Evolutionary conservation across 306 rosid species (phyloP).

Genomic region (Vigna reflexopilosa): DNA sequence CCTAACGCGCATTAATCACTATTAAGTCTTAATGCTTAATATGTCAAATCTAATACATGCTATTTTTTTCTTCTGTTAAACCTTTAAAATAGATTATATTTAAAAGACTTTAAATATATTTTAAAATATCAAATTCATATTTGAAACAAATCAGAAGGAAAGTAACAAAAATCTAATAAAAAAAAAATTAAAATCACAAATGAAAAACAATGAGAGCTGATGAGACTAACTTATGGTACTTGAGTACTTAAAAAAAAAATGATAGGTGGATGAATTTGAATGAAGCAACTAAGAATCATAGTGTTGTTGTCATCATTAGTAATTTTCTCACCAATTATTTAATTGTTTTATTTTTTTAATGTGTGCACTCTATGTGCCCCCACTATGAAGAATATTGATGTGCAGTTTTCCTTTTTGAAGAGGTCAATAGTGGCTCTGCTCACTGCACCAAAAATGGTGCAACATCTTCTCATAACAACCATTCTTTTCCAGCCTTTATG

Average conservation of each 20-base stretch:
- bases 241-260: not conserved
- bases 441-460: not conserved
- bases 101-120: no score
- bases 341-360: slow-evolving; percentile 30
- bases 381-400: slow-evolving; percentile 30
- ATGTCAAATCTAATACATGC: no score
- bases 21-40: not conserved
- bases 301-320: slow-evolving; percentile 40
- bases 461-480: not conserved
- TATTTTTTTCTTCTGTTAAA: no score
- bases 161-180: no score
- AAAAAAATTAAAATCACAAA: no score
- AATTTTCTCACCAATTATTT: slow-evolving; percentile 28
- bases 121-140: no score
- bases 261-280: not conserved
- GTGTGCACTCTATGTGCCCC: slow-evolving; percentile 23
- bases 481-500: not conserved
- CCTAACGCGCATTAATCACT: not conserved
- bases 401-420: slow-evolving; percentile 36
- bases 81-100: no score
- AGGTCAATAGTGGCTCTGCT: slow-evolving; percentile 11
- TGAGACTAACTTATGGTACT: no score
- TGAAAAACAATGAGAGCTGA: no score
- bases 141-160: no score
- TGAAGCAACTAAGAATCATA: slow-evolving; percentile 23